A percentile compares a stretch with the other conserved stretches of the same genome.
Evolutionary conservation across 805 yeast genomes (phyloP).

Genomic region (Nakazawaea ambrosiae): DNA sequence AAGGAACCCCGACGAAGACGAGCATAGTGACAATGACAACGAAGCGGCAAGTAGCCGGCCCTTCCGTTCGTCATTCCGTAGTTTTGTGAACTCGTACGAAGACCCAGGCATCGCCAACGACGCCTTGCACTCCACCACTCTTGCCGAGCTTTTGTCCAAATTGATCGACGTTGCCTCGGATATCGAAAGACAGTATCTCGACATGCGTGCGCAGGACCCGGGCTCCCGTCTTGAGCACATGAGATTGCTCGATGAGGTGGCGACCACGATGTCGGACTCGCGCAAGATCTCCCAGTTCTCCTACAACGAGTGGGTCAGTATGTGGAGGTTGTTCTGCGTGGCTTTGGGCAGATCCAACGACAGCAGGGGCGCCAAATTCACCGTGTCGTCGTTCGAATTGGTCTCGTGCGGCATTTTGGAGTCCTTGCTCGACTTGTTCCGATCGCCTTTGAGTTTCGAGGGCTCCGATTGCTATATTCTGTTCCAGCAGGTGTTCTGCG

Average conservation of each 20-base stretch:
- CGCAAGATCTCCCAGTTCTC: constrained; percentile 14
- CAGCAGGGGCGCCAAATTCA: too few species aligned
- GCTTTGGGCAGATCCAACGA: constrained; percentile 22
- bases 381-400: constrained; percentile 69
- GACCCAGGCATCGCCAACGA: constrained; percentile 7
- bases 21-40: constrained; percentile 14
- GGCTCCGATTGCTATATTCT: constrained; percentile 32
- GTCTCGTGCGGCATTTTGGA: constrained; percentile 59
- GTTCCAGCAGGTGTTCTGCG: constrained; percentile 36
- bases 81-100: background rate
- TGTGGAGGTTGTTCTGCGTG: constrained; percentile 32
- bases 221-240: constrained; percentile 20
- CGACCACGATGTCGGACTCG: constrained; percentile 17
- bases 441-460: constrained; percentile 18
- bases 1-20: constrained; percentile 19
- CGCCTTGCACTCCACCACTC: background rate
- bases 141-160: constrained; percentile 6
- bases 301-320: constrained; percentile 22
- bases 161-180: constrained; percentile 15
- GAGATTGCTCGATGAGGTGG: constrained; percentile 21
- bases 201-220: constrained; percentile 18
- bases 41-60: constrained; percentile 17
- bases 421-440: constrained; percentile 30
- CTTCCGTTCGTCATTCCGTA: constrained; percentile 5
- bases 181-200: constrained; percentile 24